Percentiles rank a stretch among this genome's conserved stretches.
Evolutionary conservation across 2,329 filamentous ascomycete species (phyloP).

Genomic region (Leptographium radiaticola): DNA sequence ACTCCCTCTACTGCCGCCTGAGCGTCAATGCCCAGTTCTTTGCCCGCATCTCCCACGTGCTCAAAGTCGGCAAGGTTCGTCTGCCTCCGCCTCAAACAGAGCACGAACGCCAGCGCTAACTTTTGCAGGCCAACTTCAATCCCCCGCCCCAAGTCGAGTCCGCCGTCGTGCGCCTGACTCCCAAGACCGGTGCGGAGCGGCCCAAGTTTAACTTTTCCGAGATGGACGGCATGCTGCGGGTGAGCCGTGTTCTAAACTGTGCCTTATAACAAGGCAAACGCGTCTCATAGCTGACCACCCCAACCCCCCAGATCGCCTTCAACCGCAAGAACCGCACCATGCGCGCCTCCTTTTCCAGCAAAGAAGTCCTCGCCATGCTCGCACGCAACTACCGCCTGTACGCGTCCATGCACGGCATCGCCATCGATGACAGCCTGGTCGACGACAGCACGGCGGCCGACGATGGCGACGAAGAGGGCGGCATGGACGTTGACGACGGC

Average conservation of each 20-base stretch:
- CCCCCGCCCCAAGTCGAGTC: conserved; percentile 88
- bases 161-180: conserved; percentile 79
- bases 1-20: conserved; percentile 80
- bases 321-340: conserved; percentile 83
- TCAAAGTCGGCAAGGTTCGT: conserved; percentile 64
- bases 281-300: background rate
- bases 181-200: conserved; percentile 61
- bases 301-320: conserved; percentile 51
- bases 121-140: conserved; percentile 67
- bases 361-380: conserved; percentile 68
- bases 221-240: conserved; percentile 76
- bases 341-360: conserved; percentile 62
- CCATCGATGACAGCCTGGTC: conserved; percentile 54
- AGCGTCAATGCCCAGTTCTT: conserved; percentile 90
- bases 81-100: background rate
- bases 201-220: conserved; percentile 89
- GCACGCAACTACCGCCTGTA: conserved; percentile 83
- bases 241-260: background rate
- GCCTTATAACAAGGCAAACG: too few relatives aligned
- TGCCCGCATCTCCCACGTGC: conserved; percentile 52
- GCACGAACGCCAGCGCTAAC: background rate
- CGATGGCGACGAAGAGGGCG: conserved; percentile 33
- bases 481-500: conserved; percentile 27
- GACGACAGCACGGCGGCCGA: conserved; percentile 28
- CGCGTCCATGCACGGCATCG: conserved; percentile 75